A percentile compares a stretch with the other conserved stretches of the same genome.
Conservation (phyloP, 148 eudicot genomes). For the Rhododendron kiyosumense region DNA sequence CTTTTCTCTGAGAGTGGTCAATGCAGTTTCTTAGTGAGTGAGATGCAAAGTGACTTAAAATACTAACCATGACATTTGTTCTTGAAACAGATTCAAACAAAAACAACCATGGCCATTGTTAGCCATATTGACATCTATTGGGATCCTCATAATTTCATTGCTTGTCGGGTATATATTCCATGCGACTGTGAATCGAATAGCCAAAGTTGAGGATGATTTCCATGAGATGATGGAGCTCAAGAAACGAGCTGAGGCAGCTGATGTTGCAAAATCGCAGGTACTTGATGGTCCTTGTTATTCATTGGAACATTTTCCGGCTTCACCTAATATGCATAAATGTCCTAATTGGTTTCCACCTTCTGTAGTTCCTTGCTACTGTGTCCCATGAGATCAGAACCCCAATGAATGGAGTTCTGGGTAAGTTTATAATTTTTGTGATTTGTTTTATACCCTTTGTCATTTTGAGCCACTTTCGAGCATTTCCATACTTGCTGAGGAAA, state of each 20-base stretch:
- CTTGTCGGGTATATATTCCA: constrained; percentile 70
- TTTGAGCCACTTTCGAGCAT: neutral
- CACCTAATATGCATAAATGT: neutral
- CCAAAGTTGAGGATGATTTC: constrained; percentile 83
- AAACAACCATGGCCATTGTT: constrained; percentile 83
- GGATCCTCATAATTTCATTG: constrained; percentile 63
- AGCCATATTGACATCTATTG: constrained; percentile 51
- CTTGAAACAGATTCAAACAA: constrained; percentile 70
- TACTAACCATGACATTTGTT: neutral
- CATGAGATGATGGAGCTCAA: constrained; percentile 75
- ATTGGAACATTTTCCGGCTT: constrained; percentile 1
- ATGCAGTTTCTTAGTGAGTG: neutral
- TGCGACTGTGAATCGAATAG: constrained; percentile 73
- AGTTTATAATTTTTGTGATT: constrained; percentile 1
- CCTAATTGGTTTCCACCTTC: constrained; percentile 13
- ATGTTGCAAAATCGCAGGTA: constrained; percentile 92
- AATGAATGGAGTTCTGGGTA: constrained; percentile 97
- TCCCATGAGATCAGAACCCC: constrained; percentile 99
- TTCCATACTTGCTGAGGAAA: neutral
- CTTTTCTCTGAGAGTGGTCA: constrained; percentile 1
- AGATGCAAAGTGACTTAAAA: neutral
- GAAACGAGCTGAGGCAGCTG: constrained; percentile 89
- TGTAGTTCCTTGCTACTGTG: constrained; percentile 97
- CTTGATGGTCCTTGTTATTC: neutral
- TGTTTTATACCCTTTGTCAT: neutral